phyloP scores from a whole-genome alignment of 2,329 filamentous ascomycete genomes.

The Aureobasidium leucospermi region DNA sequence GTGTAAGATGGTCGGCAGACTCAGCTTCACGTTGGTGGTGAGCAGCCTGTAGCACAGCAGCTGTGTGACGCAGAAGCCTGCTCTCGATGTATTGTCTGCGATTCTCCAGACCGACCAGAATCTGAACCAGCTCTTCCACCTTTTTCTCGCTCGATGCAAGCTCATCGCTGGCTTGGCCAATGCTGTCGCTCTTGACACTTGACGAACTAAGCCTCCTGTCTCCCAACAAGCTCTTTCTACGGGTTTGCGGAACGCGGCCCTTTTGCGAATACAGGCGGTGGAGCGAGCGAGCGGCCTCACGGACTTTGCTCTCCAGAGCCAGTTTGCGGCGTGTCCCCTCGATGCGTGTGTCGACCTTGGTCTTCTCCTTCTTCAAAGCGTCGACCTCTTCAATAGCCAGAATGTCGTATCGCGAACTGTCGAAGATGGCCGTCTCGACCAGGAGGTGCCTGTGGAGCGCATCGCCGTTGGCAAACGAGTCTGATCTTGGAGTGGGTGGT shows the following conservation, averaged over 20 bases:
- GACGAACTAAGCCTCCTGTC: conserved; percentile 30
- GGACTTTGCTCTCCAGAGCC: conserved; percentile 84
- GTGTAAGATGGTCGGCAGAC: background rate
- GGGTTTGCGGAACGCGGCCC: conserved; percentile 40
- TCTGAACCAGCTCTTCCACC: conserved; percentile 76
- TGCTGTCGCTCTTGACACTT: conserved; percentile 25
- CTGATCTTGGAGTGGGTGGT: conserved; percentile 3
- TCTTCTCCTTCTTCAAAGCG: conserved; percentile 77
- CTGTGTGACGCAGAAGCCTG: conserved; percentile 79
- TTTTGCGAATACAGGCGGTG: conserved; percentile 68
- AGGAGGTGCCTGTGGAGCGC: conserved; percentile 79
- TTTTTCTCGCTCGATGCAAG: conserved; percentile 66
- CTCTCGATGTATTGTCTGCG: conserved; percentile 66
- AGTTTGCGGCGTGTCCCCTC: conserved; percentile 77
- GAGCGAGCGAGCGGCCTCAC: conserved; percentile 85
- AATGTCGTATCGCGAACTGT: conserved; percentile 79
- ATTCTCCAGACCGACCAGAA: conserved; percentile 74
- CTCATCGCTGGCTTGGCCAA: conserved; percentile 62
- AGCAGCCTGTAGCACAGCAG: conserved; percentile 83
- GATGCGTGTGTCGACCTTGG: conserved; percentile 65
- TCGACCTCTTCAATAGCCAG: conserved; percentile 89
- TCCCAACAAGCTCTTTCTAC: conserved; percentile 41
- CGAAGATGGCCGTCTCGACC: conserved; percentile 84
- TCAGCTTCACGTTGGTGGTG: conserved; percentile 53
- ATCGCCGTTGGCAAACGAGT: conserved; percentile 30